phyloP scores from a whole-genome alignment of 208 protist species.

The Trypanosoma theileri region DNA sequence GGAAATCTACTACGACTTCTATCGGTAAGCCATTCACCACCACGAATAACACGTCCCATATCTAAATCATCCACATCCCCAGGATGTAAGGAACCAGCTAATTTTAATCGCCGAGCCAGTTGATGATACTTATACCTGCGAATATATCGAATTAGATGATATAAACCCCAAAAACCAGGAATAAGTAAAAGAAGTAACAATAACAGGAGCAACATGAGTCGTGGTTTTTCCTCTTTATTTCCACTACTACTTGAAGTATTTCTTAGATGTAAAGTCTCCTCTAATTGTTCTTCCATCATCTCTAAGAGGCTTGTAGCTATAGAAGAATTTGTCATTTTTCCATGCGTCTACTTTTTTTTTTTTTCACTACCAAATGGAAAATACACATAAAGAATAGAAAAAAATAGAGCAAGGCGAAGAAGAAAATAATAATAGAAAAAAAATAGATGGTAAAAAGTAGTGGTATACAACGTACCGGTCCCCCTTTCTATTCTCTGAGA shows the following conservation, averaged over 20 bases:
- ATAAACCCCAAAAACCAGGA: conserved; percentile 28
- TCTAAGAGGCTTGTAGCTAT: not conserved
- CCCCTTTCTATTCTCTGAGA: too few relatives aligned
- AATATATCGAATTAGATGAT: conserved; percentile 32
- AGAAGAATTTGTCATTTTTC: too few relatives aligned
- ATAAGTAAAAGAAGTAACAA: conserved; percentile 53
- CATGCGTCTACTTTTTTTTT: too few relatives aligned
- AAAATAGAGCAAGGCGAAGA: too few relatives aligned
- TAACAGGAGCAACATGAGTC: conserved; percentile 4
- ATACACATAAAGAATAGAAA: too few relatives aligned
- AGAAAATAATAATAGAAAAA: too few relatives aligned
- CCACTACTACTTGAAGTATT: not conserved
- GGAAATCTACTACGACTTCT: not conserved
- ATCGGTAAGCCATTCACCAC: conserved; percentile 43
- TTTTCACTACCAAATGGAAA: too few relatives aligned
- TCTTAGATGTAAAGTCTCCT: not conserved
- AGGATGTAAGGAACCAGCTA: conserved; percentile 43
- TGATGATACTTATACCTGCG: conserved; percentile 38
- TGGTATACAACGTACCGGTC: too few relatives aligned
- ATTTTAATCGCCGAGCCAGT: conserved; percentile 32
- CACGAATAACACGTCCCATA: conserved; percentile 40
- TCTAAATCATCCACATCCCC: conserved; percentile 56
- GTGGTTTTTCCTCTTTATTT: conserved; percentile 6
- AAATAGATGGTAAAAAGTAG: too few relatives aligned
- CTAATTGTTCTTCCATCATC: not conserved